Percentiles rank a stretch among this genome's conserved stretches.
These are phyloP conservation scores for Daldinia caldariorum DNA, from an alignment of 495 filamentous ascomycete species.

Conservation along the genomic window DNA sequence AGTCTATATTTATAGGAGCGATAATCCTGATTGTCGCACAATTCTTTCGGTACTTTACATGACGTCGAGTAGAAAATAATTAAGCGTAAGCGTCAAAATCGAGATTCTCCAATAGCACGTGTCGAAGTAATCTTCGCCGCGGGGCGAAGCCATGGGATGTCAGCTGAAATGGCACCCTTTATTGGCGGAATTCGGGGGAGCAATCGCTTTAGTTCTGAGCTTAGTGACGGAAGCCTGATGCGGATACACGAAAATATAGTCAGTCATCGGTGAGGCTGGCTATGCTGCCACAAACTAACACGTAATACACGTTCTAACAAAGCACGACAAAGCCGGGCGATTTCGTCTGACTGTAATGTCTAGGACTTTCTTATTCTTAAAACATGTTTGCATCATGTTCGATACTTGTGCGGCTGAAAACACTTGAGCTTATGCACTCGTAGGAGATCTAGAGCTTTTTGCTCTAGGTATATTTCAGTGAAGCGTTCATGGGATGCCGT, in stretches of 20 bases:
- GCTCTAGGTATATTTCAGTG: fast-evolving
- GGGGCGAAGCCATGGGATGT: conserved; percentile 20
- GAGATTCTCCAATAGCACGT: conserved; percentile 7
- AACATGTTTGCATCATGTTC: background rate
- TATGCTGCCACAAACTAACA: background rate
- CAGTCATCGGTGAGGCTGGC: conserved; percentile 11
- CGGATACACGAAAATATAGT: background rate
- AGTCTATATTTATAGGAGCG: conserved; percentile 14
- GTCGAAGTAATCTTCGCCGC: conserved; percentile 8
- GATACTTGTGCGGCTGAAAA: background rate
- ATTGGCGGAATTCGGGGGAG: background rate
- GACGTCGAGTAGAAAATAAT: background rate
- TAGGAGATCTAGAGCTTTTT: background rate
- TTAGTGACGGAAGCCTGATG: background rate
- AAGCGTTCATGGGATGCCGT: background rate
- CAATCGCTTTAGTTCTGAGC: background rate
- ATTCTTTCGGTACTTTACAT: conserved; percentile 14
- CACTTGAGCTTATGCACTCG: background rate
- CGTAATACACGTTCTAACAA: background rate
- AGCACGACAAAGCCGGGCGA: background rate
- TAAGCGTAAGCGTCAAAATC: conserved; percentile 1
- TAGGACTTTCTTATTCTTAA: background rate
- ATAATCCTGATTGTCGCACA: background rate
- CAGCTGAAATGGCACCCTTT: background rate
- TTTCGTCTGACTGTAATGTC: conserved; percentile 6